Conservation (phyloP, 768 basidiomycete species). For the Collybia sp. region DNA sequence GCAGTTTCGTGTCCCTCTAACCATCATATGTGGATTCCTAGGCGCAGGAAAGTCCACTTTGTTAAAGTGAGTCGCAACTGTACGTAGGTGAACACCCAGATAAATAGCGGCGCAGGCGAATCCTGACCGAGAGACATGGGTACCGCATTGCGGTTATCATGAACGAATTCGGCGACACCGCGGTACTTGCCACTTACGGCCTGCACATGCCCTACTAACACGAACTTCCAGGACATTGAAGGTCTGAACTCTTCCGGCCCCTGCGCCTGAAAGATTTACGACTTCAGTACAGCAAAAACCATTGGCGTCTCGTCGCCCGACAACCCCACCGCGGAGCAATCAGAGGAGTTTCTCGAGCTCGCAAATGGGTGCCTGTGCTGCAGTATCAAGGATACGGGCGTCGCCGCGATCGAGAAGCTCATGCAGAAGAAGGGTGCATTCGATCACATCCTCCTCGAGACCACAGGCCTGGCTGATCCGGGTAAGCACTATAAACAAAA, state of each 20-base stretch:
- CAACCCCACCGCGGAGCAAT: conserved; percentile 56
- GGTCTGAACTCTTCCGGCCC: conserved; percentile 37
- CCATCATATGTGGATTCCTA: conserved; percentile 92
- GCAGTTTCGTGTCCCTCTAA: conserved; percentile 63
- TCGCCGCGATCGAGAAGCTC: conserved; percentile 90
- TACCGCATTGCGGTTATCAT: conserved; percentile 97
- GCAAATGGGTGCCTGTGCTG: conserved; percentile 99
- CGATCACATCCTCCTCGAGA: conserved; percentile 94
- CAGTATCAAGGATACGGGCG: conserved; percentile 91
- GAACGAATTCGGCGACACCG: conserved; percentile 97
- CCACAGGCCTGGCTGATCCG: conserved; percentile 95
- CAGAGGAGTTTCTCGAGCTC: conserved; percentile 87
- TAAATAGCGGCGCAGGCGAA: conserved; percentile 46
- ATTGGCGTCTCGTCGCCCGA: conserved; percentile 75
- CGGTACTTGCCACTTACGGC: conserved; percentile 44
- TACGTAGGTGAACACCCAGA: too few species aligned
- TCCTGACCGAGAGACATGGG: conserved; percentile 90
- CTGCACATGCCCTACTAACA: conserved; percentile 7
- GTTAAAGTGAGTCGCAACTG: conserved; percentile 50
- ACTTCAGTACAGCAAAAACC: conserved; percentile 57
- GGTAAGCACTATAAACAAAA: conserved; percentile 36
- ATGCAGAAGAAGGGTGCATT: conserved; percentile 85
- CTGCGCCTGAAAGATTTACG: conserved; percentile 1
- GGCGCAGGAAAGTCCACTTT: conserved; percentile 95
- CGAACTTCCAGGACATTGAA: conserved; percentile 75